phyloP scores from a whole-genome alignment of 1,284 basidiomycete genomes.

The Ustilago hordei region DNA sequence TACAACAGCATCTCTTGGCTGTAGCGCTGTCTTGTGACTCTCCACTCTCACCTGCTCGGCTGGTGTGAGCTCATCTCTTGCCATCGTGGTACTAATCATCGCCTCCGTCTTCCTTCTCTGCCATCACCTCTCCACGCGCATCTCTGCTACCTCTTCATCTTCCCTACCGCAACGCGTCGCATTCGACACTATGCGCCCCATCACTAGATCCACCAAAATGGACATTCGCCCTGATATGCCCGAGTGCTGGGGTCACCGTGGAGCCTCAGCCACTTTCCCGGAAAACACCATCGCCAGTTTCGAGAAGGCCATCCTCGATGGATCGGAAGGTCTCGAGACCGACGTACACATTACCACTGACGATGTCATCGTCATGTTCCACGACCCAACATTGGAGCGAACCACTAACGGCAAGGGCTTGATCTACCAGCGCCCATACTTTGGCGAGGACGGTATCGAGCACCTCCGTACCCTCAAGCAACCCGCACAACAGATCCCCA shows the following conservation, averaged over 20 bases:
- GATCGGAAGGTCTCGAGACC: constrained; percentile 72
- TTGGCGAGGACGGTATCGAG: constrained; percentile 77
- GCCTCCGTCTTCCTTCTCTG: constrained; percentile 30
- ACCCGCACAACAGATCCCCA: constrained; percentile 74
- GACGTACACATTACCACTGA: constrained; percentile 96
- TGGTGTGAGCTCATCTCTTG: constrained; percentile 13
- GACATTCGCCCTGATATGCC: constrained; percentile 53
- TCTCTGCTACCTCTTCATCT: neutral
- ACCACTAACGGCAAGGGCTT: constrained; percentile 74
- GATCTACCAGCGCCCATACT: constrained; percentile 72
- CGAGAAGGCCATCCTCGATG: constrained; percentile 66
- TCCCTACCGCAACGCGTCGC: constrained; percentile 7
- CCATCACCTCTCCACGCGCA: neutral
- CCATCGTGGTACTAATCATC: constrained; percentile 40
- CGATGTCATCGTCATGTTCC: constrained; percentile 92
- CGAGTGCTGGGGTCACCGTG: constrained; percentile 67
- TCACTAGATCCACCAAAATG: constrained; percentile 59
- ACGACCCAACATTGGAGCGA: constrained; percentile 79
- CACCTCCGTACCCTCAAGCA: constrained; percentile 83
- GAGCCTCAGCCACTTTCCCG: constrained; percentile 68
- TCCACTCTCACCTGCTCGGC: constrained; percentile 14
- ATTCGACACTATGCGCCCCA: constrained; percentile 50
- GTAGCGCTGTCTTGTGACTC: constrained; percentile 12
- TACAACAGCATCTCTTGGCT: constrained; percentile 1
- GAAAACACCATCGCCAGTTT: constrained; percentile 69